Base-by-base conservation (phyloP, 2,329 filamentous ascomycete species). In the Monilinia polystroma region DNA sequence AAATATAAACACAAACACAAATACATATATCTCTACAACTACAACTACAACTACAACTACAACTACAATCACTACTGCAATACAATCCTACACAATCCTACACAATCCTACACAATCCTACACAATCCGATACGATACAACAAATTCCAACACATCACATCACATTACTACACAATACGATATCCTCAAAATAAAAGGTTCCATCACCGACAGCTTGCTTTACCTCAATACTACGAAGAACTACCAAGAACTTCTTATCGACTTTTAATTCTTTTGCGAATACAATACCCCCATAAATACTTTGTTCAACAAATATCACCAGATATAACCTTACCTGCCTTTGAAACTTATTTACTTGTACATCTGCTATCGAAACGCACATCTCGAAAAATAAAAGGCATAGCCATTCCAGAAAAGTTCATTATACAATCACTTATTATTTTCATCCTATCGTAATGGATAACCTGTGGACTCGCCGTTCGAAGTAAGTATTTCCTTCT, bases 381-480 rank as follows among this genome's bases (percentile, higher is more conserved):
- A 66, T 60, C 57, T 67, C 18, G 59, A 57, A 67, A 47, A n/a
- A 66, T 1, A 23, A 58, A 6, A 67, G 47, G 52, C 53, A 68
- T 64, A 54, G 54, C 67, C 53, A 52, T 47, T 67, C 65, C 45
- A 71, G 7, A 29, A 67, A 68, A 11, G 70, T 64, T 54, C 67
- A 45, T 60, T 68, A 62, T 41, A 26, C 20, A 20, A 52, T 49
- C 47, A 29, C 66, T 69, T 49, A 20, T 54, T 55, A 53, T 52
- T 63, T 63, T 63, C 53, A 52, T 59, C 66, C 58, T 64, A 60
- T 66, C 68, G 68, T 72, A 70, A 76, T 76, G 73, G 76, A 77
- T 73, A 76, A 75, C 69, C 70, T 87, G 83, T 94, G 91, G 91
- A 90, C 87, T 80, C 89, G 91, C 80, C 90, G 91, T 80, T 90